Evolutionary conservation across 805 yeast species (phyloP), one percentile per base, ranked within the genome.

Genomic region (Metschnikowia kunwiensis): DNA sequence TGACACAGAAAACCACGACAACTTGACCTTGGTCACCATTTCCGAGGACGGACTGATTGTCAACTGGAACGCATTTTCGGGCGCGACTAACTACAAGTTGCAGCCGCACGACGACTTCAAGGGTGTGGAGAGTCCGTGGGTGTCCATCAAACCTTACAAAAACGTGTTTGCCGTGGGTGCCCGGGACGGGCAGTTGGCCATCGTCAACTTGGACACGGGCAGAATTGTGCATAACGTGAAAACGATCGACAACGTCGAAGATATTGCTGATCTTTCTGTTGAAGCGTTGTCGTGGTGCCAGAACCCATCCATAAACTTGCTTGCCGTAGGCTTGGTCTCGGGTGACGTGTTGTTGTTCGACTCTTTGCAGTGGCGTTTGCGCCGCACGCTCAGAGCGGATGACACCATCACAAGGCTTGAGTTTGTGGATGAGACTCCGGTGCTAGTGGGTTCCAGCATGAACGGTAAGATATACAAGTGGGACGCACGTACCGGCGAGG

Each of bases 251-350:
- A 58, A 74, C 32, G 63, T 55, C 17, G 72, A 68, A 13, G 74
- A 68, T 47, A 46, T 63, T 24, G 68, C 72, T 8, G 74, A 68
- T 32, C 58, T 68, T 26, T 65, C 72, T 8, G 62, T 68, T 27
- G 74, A 68, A 64, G 82, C 95, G 3, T 70, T 93, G 34, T 60
- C 83, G 10, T 93, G 96, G 95, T 79, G 88, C 52, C 47, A 50
- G 13, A 58, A 62, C 27, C 74, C 77, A 11, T 73, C 81, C 19
- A 59, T 87, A 30, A 63, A 58, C 42, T 53, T 68, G 30, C 62
- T 93, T 56, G 97, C 96, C 2, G 75, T 83, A 7, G 98, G 98
- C 5, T 69, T 86, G 46, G 97, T 93, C 15, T 79, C 85, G 20
- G 98, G 98, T 27, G 84, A 80, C 42, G 71, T 93, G n/a, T 65